Base-by-base conservation (phyloP, 2,329 filamentous ascomycete species). In the Alternaria panax region DNA sequence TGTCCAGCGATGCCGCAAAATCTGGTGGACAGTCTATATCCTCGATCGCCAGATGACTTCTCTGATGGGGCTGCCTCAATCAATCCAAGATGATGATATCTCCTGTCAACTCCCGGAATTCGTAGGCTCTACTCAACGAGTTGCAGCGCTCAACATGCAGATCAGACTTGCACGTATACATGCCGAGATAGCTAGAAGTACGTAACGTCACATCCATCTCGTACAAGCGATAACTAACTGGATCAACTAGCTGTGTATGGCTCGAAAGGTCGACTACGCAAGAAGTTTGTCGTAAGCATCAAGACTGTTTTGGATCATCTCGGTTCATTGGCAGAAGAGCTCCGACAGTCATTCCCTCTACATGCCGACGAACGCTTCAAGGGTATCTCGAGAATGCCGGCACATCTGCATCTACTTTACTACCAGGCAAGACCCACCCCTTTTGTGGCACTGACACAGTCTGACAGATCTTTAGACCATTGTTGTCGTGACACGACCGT, bases 11-110 rank as follows among this genome's bases (percentile, higher is more conserved):
- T 82, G 80, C 51, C 81, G 83, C 1, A 80, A 79, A 32, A 76
- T 84, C 9, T 86, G 83, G 83, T 86, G 84, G 83, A 86, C 84
- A 0, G 77, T 85, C 0, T 85, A 84, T 40, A 76, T 86, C 1
- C 70, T 86, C 1, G 84, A 86, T 53, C 78, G 84, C 2, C 80
- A 86, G 62, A 84, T 86, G 79, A 83, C 83, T 1, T 83, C 83
- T 0, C 62, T 86, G 2, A 84, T 86, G 80, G 84, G 84, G 0
- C 61, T 85, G 0, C 84, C 85, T 0, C 79, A 82, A 45, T 80
- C 82, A 0, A 76, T 86, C 2, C 75, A 77, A 20, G 83, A 86
- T 38, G 80, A 84, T n/a, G 82, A 86, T 41, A 79, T 87, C 0
- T 77, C 81, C 7, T 80, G 82, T 0, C 75, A 78, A 5, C 75